Base-by-base conservation (phyloP, 2,329 filamentous ascomycete genomes). In the Scedosporium minutisporum region DNA sequence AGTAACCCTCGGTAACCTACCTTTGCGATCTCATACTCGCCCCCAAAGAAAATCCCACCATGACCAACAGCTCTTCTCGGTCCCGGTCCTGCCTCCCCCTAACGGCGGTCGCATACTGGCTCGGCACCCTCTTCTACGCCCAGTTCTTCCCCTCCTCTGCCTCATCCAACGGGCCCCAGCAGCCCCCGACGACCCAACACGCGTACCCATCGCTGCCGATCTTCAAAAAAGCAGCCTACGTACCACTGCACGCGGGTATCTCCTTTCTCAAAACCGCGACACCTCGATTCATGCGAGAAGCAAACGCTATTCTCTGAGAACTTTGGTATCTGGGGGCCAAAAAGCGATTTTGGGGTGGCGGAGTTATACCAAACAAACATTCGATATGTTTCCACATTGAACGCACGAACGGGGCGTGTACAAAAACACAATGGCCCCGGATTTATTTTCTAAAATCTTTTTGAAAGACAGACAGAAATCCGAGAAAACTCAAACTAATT, bases 261-360 rank as follows among this genome's bases (percentile, higher is more conserved):
- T 42, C 38, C 16, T 59, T 59, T 21, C 57, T 59, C n/a, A 42
- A 59, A 38, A 59, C 57, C n/a, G 27, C 57, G 21, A 59, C 57
- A 2, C 41, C 57, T 38, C 29, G 57, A 27, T 25, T 21, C 51
- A 57, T 57, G 51, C 23, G 51, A 10, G 21, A 57, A 18, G 23
- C 51, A 16, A 57, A 57, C 51, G 51, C 23, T 10, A 57, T 57
- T 27, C 23, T 57, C 2, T 57, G 51, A 57, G 46, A 14, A 2
- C 44, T 3, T 25, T 18, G 2, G 46, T 51, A 12, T 51, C 14
- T 51, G 46, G 46, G n/a, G 23, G 46, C 46, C 46, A 12, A 25
- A 51, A 21, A 12, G 46, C 46, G 46, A 18, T 16, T 23, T 51
- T 18, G 46, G 46, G 46, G 5, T 3, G 46, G 46, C 6, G 14